Evolutionary conservation across 495 filamentous ascomycete genomes (phyloP), one percentile per base, ranked within the genome.

Genomic region (Hypoxylon subgilvum): DNA sequence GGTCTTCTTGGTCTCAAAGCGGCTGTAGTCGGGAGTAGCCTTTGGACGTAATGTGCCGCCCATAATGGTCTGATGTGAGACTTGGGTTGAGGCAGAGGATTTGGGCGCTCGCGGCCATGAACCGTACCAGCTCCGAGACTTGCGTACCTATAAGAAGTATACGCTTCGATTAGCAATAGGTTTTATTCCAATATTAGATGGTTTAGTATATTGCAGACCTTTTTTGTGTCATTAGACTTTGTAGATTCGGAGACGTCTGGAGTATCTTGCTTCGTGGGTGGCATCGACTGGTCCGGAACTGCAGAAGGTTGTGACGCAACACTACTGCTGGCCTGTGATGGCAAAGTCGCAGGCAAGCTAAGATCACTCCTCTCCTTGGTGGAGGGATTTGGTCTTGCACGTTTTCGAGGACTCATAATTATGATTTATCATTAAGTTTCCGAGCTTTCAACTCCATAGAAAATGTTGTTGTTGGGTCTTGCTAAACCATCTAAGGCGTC

Each of bases 31-130:
- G 4, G 74, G 70, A 3, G 71, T 50, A 6, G 63, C 57, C 12
- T 51, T 68, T 2, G 76, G 69, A 44, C 71, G 71, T 34, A 73
- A 54, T 7, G 76, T 79, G 47, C 73, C 75, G 59, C 82, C 87
- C 48, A 86, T 79, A 27, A 91, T 89, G 45, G 85, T 89, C 74
- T 92, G 88, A 69, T 85, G 86, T 50, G 86, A 88, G 69, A 91
- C 82, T 72, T 89, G 82, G 41, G 85, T 91, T 45, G 88, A 86
- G 39, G 88, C 81, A 30, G 80, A 76, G 19, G 88, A 86, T 70
- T 92, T 92, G 30, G 80, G 77, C 17, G 72, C 73, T 67, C 80
- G 78, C 18, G 87, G 84, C 86, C 86, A 85, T n/a, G 81, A 84
- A 25, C 82, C 82, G 44, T 84, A 84, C 84, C 83, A 92, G 41